A percentile compares a stretch with the other conserved stretches of the same genome.
Conservation (phyloP, 2,329 filamentous ascomycete genomes). For the Cadophora luteo-olivacea region DNA sequence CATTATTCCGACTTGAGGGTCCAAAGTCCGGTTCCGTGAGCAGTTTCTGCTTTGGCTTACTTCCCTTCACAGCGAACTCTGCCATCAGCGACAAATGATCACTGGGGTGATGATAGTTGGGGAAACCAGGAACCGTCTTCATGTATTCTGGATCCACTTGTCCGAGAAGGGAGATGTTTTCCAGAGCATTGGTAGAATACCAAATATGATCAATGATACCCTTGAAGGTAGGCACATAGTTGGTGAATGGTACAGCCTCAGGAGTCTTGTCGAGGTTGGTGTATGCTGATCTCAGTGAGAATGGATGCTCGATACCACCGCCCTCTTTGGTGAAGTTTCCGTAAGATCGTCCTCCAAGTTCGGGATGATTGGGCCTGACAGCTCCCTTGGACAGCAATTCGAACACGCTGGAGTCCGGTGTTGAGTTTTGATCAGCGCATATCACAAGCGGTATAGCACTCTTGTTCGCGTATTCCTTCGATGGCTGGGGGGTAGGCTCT, state of each 20-base stretch:
- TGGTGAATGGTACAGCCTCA: conserved; percentile 89
- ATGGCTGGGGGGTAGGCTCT: conserved; percentile 70
- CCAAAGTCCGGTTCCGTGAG: conserved; percentile 44
- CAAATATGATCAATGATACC: conserved; percentile 97
- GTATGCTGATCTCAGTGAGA: conserved; percentile 92
- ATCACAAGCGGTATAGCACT: conserved; percentile 90
- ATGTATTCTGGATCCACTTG: conserved; percentile 76
- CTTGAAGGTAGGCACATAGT: conserved; percentile 93
- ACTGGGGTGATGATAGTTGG: conserved; percentile 77
- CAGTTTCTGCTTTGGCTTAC: conserved; percentile 52
- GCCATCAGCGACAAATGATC: conserved; percentile 74
- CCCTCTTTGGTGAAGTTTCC: conserved; percentile 85
- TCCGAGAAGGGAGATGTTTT: conserved; percentile 70
- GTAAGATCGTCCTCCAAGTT: conserved; percentile 83
- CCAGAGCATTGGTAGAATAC: conserved; percentile 83
- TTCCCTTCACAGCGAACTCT: conserved; percentile 72
- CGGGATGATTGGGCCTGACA: conserved; percentile 78
- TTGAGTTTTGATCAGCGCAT: conserved; percentile 96
- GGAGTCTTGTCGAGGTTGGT: conserved; percentile 80
- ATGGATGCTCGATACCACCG: conserved; percentile 86
- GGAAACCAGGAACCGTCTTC: conserved; percentile 73
- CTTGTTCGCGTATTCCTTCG: conserved; percentile 83
- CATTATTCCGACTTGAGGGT: conserved; percentile 39
- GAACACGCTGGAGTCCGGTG: conserved; percentile 85
- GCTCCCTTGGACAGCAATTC: conserved; percentile 85